Evolutionary conservation across 2,329 filamentous ascomycete genomes (phyloP).

Genomic region (Cordyceps cateniannulata): DNA sequence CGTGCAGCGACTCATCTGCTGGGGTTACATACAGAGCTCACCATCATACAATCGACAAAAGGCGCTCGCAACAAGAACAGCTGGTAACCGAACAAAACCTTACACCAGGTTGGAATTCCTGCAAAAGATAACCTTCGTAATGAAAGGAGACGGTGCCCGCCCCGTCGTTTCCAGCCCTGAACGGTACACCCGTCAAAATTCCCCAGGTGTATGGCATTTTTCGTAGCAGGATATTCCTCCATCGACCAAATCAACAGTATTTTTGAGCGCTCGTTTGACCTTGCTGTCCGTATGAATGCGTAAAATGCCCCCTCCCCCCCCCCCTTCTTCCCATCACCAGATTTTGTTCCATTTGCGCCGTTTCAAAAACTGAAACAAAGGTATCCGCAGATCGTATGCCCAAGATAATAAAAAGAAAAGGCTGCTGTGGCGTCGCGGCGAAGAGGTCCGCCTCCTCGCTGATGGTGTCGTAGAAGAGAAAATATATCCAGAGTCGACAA

Average conservation of each 20-base stretch:
- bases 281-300: background rate
- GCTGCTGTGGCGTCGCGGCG: background rate
- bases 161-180: background rate
- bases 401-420: slow-evolving; percentile 2
- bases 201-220: background rate
- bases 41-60: background rate
- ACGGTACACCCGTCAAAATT: background rate
- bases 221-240: background rate
- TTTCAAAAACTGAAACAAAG: slow-evolving; percentile 1
- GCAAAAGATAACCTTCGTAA: background rate
- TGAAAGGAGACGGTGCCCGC: background rate
- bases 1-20: background rate
- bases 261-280: background rate
- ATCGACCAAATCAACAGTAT: background rate
- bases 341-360: slow-evolving; percentile 6
- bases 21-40: background rate
- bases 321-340: background rate
- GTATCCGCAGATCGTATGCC: slow-evolving; percentile 6
- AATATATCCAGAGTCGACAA: slow-evolving; percentile 12
- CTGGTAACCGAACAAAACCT: background rate
- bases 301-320: background rate
- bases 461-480: slow-evolving; percentile 8
- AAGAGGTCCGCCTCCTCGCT: background rate
- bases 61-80: background rate
- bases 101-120: background rate